These are phyloP conservation scores for Verticillium tricorpus DNA, from an alignment of 2,329 filamentous ascomycete species.

Conservation along the genomic window DNA sequence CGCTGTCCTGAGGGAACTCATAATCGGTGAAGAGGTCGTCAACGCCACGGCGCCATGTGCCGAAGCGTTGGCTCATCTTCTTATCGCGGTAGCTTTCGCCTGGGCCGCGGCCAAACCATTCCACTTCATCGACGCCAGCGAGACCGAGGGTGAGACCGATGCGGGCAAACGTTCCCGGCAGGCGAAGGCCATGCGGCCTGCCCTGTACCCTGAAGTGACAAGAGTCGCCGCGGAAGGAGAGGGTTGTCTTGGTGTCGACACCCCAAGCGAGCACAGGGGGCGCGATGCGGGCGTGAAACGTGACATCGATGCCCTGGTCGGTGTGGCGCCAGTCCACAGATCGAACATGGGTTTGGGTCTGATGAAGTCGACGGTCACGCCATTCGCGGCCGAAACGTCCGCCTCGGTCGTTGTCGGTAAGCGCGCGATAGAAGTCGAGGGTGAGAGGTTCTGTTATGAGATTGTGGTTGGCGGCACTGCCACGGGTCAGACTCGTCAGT, in stretches of 20 bases:
- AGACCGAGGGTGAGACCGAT: constrained; percentile 54
- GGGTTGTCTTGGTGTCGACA: constrained; percentile 45
- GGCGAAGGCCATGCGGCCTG: constrained; percentile 33
- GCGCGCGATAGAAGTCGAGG: constrained; percentile 58
- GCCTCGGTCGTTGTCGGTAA: constrained; percentile 61
- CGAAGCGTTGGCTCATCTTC: constrained; percentile 55
- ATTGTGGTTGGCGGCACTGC: constrained; percentile 28
- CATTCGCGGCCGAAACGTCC: constrained; percentile 53
- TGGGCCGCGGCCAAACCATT: constrained; percentile 66
- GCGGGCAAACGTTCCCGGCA: constrained; percentile 56
- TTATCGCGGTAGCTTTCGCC: constrained; percentile 64
- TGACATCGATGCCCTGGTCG: constrained; percentile 31
- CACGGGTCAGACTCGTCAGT: constrained; percentile 35
- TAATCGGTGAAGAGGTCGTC: constrained; percentile 55
- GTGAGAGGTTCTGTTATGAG: constrained; percentile 38
- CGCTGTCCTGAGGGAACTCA: constrained; percentile 64
- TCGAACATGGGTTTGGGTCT: constrained; percentile 38
- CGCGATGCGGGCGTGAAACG: constrained; percentile 49
- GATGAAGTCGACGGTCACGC: constrained; percentile 41
- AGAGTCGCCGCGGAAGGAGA: constrained; percentile 45
- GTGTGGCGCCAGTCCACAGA: constrained; percentile 26
- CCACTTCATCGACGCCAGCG: constrained; percentile 29
- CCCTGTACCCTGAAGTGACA: constrained; percentile 46
- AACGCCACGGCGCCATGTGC: constrained; percentile 42
- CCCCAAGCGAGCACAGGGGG: constrained; percentile 62